phyloP scores from a whole-genome alignment of 2,329 filamentous ascomycete species.

The Cladosporium cucumerinum region DNA sequence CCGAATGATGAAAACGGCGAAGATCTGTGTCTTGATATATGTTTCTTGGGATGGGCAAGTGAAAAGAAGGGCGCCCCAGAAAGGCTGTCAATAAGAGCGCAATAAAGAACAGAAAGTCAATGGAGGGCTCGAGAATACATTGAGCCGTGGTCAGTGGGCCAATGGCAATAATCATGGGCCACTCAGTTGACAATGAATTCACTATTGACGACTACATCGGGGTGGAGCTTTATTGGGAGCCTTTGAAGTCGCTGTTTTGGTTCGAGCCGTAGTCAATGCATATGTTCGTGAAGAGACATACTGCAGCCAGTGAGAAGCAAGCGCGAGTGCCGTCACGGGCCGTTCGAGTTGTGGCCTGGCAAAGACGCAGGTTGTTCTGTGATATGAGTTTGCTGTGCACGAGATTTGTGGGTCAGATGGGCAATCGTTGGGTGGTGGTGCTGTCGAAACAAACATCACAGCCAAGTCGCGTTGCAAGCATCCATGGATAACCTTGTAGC shows the following conservation, averaged over 20 bases:
- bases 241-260: not conserved
- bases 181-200: not conserved
- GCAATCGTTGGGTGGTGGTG: not conserved
- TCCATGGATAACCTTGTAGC: not conserved
- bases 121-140: not conserved
- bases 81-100: constrained; percentile 20
- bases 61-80: constrained; percentile 14
- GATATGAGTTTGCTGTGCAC: not conserved
- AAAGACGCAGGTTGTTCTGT: not conserved
- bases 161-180: not conserved
- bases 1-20: constrained; percentile 12
- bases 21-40: constrained; percentile 14
- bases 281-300: not conserved
- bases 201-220: constrained; percentile 4
- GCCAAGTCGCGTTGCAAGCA: not conserved
- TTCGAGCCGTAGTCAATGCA: constrained; percentile 1
- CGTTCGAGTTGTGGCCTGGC: not conserved
- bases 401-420: not conserved
- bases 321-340: not conserved
- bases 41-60: not conserved
- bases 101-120: not conserved
- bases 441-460: not conserved
- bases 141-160: constrained; percentile 10
- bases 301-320: not conserved
- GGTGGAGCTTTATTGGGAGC: not conserved